Evolutionary conservation across 108 stramenopile species (phyloP), one percentile per base, ranked within the genome.

Genomic region (Bacterosira constricta): DNA sequence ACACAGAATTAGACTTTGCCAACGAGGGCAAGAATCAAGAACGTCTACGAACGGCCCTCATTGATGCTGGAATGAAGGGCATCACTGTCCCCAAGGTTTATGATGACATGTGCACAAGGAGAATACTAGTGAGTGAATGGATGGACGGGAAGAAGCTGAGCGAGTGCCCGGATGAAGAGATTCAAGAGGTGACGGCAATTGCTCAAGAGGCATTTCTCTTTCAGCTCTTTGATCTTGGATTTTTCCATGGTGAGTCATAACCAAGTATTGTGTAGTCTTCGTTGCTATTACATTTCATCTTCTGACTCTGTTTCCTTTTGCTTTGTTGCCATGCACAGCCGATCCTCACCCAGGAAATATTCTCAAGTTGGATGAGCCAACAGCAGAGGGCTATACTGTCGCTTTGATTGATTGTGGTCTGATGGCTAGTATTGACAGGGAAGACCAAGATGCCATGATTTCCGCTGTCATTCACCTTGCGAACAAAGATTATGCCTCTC

Each of bases 331-430:
- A 36, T 58, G 52, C 30, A 10, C n/a, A 67, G 54, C n/a, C n/a
- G n/a, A n/a, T n/a, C n/a, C n/a, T n/a, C 73, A 79, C 53, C 69
- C 80, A 18, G 86, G 89, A 38, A 92, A 92, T 34, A 79, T 96
- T 18, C 62, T 95, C 30, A 77, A 88, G 50, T 55, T 94, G 10
- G 60, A 90, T 52, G 62, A 86, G 21, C 91, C 87, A 2, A 90
- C 86, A 6, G 72, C 67, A 15, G 88, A 88, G 47, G 91, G 91
- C 8, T 63, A 83, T 36, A 85, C 74, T 21, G 58, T 96, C 7
- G 96, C 90, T 7, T 47, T 96, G 50, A 85, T 96, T 61, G 96
- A 96, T 70, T 96, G 91, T 60, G 96, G 96, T 18, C 78, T 96
- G 6, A 91, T 94, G 86, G 96, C 96, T 1, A 71, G 64, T 20